Evolutionary conservation across 805 yeast species (phyloP).

Genomic region (Cyberlindnera maclurae): DNA sequence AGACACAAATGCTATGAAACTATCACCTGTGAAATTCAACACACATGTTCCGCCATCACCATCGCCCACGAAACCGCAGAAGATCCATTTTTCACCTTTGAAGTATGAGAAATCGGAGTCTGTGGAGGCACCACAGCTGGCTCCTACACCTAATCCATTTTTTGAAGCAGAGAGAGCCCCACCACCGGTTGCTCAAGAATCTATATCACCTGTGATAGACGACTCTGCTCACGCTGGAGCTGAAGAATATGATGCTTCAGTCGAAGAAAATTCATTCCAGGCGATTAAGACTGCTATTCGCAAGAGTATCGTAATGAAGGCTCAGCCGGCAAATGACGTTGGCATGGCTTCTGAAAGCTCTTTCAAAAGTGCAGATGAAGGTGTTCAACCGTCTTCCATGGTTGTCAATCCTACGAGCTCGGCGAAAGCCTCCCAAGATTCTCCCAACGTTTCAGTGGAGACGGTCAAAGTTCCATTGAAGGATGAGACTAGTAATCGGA

Average conservation of each 20-base stretch:
- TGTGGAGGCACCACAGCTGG: neutral
- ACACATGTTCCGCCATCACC: constrained; percentile 5
- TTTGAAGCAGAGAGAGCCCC: neutral
- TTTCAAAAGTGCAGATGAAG: constrained; percentile 20
- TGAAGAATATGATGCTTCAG: constrained; percentile 15
- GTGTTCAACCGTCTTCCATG: constrained; percentile 10
- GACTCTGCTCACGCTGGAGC: constrained; percentile 1
- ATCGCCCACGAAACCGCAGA: constrained; percentile 2
- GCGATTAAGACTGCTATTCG: constrained; percentile 41
- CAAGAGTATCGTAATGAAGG: constrained; percentile 35
- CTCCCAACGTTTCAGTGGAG: constrained; percentile 8
- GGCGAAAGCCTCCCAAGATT: constrained; percentile 3
- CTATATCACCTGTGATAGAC: constrained; percentile 2
- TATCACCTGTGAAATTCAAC: constrained; percentile 19
- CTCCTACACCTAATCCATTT: neutral
- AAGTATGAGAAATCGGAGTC: neutral
- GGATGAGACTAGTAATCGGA: constrained; percentile 8
- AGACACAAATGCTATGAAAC: constrained; percentile 10
- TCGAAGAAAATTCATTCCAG: constrained; percentile 36
- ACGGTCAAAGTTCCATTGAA: constrained; percentile 17
- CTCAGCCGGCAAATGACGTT: constrained; percentile 5
- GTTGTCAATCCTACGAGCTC: constrained; percentile 14
- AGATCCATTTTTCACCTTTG: neutral
- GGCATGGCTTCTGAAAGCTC: constrained; percentile 12
- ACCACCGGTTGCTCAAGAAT: constrained; percentile 1